Percentiles rank a stretch among this genome's conserved stretches.
Conservation (phyloP, 2,329 filamentous ascomycete genomes). For the Pseudopyricularia cyperi region DNA sequence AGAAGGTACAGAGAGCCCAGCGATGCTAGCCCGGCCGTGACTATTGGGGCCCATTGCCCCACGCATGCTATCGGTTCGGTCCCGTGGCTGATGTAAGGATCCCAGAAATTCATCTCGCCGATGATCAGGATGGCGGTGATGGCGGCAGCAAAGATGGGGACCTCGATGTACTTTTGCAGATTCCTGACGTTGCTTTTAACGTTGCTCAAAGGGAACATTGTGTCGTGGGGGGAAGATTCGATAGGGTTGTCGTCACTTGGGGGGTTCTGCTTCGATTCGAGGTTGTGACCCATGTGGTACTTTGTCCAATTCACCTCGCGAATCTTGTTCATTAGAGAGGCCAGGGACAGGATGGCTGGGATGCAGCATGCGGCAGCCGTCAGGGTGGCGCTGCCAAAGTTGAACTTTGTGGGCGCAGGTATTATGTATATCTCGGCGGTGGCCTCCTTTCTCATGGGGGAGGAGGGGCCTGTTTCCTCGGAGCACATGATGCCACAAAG, state of each 20-base stretch:
- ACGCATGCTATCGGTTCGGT: constrained; percentile 51
- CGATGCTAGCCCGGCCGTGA: constrained; percentile 42
- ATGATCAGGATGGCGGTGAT: constrained; percentile 45
- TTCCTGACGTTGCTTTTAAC: constrained; percentile 41
- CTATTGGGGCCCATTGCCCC: constrained; percentile 47
- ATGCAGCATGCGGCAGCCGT: constrained; percentile 52
- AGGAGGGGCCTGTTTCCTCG: constrained; percentile 30
- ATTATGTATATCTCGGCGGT: constrained; percentile 51
- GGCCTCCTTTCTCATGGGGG: constrained; percentile 39
- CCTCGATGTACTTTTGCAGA: constrained; percentile 41
- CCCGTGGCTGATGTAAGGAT: constrained; percentile 37
- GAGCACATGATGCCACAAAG: constrained; percentile 36
- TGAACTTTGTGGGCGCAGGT: constrained; percentile 39
- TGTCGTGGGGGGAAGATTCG: constrained; percentile 41
- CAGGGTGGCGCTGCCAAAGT: constrained; percentile 46
- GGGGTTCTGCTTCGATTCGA: constrained; percentile 20
- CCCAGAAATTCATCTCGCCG: constrained; percentile 54
- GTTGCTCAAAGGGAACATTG: constrained; percentile 33
- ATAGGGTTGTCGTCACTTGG: constrained; percentile 25
- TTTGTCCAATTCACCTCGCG: constrained; percentile 42
- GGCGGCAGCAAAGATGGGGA: constrained; percentile 44
- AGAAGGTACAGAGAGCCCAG: constrained; percentile 46
- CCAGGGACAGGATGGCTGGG: constrained; percentile 46
- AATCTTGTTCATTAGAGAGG: constrained; percentile 52
- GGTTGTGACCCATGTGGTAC: constrained; percentile 15